A percentile compares a stretch with the other conserved stretches of the same genome.
phyloP scores from a whole-genome alignment of 805 yeast species.

The Scheffersomyces spartinae region DNA sequence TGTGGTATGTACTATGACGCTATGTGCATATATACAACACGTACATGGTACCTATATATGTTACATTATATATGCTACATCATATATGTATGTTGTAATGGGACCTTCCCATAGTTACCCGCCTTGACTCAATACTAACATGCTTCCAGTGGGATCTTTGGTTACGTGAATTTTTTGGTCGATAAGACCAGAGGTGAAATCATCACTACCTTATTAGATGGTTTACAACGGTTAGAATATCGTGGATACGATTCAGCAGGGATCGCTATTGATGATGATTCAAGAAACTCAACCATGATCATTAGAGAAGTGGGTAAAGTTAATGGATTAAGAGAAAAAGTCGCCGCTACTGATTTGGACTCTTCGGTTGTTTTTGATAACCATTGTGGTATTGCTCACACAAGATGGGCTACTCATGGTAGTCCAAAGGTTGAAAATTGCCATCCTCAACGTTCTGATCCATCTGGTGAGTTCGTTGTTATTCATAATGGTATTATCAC shows the following conservation, averaged over 20 bases:
- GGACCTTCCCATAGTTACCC: no score
- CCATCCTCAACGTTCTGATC: constrained; percentile 93
- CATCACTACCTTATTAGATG: constrained; percentile 78
- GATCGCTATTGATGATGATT: constrained; percentile 87
- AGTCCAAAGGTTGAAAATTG: constrained; percentile 78
- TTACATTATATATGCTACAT: no score
- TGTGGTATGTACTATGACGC: no score
- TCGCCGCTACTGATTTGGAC: constrained; percentile 39
- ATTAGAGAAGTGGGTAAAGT: constrained; percentile 91
- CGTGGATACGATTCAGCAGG: constrained; percentile 99
- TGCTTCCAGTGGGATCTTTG: constrained; percentile 78
- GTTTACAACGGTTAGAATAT: constrained; percentile 78
- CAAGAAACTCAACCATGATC: constrained; percentile 55
- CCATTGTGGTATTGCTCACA: constrained; percentile 96
- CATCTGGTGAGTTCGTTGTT: constrained; percentile 69
- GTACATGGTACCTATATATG: no score
- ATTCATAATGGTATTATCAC: constrained; percentile 99
- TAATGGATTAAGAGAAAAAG: constrained; percentile 59
- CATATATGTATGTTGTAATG: no score
- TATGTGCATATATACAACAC: no score
- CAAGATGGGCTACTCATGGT: constrained; percentile 99
- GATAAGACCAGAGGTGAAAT: constrained; percentile 90
- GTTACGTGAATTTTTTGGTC: constrained; percentile 91
- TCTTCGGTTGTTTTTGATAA: constrained; percentile 57
- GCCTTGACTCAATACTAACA: constrained; percentile 13